Conservation (phyloP, 192 early-diverging fungal genomes). For the Jimgerdemannia flammicorona region DNA sequence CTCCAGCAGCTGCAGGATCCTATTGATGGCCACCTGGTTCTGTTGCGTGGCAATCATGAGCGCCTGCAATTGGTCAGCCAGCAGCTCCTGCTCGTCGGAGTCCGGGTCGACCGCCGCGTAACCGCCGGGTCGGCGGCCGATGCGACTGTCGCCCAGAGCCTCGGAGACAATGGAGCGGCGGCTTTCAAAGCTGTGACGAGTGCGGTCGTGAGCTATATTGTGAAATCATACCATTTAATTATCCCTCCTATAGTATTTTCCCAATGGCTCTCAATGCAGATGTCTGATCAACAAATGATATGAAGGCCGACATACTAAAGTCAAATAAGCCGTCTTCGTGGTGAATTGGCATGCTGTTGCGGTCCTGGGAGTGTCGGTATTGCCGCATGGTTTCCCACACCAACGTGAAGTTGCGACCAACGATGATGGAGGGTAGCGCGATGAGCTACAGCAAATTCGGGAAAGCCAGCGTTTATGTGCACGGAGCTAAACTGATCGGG, state of each 20-base stretch:
- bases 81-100: constrained; percentile 3
- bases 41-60: constrained; percentile 16
- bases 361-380: not conserved
- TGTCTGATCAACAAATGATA: not conserved
- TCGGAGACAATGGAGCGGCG: not conserved
- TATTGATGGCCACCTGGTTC: constrained; percentile 24
- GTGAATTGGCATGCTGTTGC: not conserved
- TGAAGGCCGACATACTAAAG: not conserved
- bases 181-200: not conserved
- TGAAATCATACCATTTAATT: too few species aligned
- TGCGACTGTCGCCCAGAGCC: not conserved
- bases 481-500: not conserved
- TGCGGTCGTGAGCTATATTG: not conserved
- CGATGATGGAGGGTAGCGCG: constrained; percentile 80
- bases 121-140: not conserved
- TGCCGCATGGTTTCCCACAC: constrained; percentile 76
- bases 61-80: constrained; percentile 19
- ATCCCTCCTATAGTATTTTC: too few species aligned
- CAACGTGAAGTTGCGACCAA: constrained; percentile 77
- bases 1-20: constrained; percentile 20
- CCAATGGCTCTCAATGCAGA: too few species aligned
- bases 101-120: not conserved
- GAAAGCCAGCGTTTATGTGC: not conserved
- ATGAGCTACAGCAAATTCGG: constrained; percentile 46
- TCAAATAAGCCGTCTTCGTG: not conserved